phyloP scores from a whole-genome alignment of 176 grass and related monocot genomes.

The Areca catechu region DNA sequence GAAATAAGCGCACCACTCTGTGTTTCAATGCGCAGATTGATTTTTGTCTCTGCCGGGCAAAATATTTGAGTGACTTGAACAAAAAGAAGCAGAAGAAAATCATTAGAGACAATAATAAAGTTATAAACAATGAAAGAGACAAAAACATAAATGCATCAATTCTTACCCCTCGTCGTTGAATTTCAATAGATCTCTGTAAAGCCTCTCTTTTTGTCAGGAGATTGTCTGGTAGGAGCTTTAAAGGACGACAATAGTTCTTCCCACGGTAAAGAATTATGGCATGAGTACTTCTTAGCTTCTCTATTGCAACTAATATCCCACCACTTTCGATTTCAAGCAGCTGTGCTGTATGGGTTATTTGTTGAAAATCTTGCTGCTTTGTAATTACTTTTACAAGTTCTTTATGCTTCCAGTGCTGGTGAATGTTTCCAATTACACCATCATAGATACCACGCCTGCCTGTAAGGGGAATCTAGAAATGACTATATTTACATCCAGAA shows the following conservation, averaged over 20 bases:
- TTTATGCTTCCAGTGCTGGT: conserved; percentile 89
- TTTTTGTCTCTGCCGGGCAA: conserved; percentile 40
- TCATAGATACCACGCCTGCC: conserved; percentile 85
- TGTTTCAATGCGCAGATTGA: conserved; percentile 51
- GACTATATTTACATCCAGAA: too few species aligned
- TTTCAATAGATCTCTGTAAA: conserved; percentile 67
- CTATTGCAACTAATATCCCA: conserved; percentile 52
- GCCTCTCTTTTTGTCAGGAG: conserved; percentile 73
- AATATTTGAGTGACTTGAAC: conserved; percentile 65
- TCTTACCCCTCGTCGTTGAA: conserved; percentile 67
- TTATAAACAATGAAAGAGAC: neutral
- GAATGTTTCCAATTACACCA: conserved; percentile 77
- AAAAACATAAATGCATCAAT: neutral
- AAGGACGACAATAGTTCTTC: conserved; percentile 61
- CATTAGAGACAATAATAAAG: neutral
- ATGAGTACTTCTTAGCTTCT: conserved; percentile 54
- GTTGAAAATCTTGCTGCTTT: conserved; percentile 39
- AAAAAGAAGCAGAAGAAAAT: conserved; percentile 5
- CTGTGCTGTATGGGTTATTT: conserved; percentile 52
- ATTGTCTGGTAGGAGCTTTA: conserved; percentile 47
- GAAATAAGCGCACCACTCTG: conserved; percentile 43
- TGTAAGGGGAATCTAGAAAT: conserved; percentile 3
- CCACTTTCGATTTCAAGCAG: conserved; percentile 71
- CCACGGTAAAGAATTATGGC: conserved; percentile 87
- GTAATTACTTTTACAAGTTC: conserved; percentile 88